Percentiles rank a stretch among this genome's conserved stretches.
Evolutionary conservation across 2,329 filamentous ascomycete species (phyloP).

Genomic region (Lachnellula cervina): DNA sequence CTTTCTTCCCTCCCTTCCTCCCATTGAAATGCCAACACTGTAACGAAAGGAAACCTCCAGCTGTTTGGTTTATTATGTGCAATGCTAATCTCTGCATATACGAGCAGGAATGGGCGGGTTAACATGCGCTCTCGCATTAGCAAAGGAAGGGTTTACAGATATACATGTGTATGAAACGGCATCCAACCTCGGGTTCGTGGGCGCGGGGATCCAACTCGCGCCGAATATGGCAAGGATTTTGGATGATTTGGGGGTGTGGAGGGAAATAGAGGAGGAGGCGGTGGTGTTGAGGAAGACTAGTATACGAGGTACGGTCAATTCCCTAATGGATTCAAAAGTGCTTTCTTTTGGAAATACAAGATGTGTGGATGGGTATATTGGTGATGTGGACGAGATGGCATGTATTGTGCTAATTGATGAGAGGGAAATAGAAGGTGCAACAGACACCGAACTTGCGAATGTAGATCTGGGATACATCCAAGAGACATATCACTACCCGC

Average conservation of each 20-base stretch:
- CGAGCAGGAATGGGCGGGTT: conserved; percentile 71
- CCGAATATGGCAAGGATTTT: conserved; percentile 78
- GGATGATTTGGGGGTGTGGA: conserved; percentile 68
- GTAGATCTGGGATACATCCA: conserved; percentile 65
- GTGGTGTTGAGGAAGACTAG: conserved; percentile 67
- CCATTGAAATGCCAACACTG: too few relatives aligned
- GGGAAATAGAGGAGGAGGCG: conserved; percentile 63
- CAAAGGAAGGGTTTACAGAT: conserved; percentile 68
- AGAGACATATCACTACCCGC: conserved; percentile 65
- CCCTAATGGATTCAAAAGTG: conserved; percentile 21
- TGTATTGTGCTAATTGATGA: not conserved
- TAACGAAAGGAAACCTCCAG: too few relatives aligned
- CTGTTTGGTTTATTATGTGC: too few relatives aligned
- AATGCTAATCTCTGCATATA: too few relatives aligned
- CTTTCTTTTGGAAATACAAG: not conserved
- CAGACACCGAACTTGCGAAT: conserved; percentile 63
- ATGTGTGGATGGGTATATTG: too few relatives aligned
- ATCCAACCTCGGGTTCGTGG: conserved; percentile 71
- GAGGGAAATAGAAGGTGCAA: conserved; percentile 52
- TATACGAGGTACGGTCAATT: conserved; percentile 50
- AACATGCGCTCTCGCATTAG: conserved; percentile 65
- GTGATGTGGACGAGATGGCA: too few relatives aligned
- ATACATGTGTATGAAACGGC: conserved; percentile 73
- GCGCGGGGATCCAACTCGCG: conserved; percentile 78
- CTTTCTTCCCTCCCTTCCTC: too few relatives aligned